Conservation (phyloP, 23 red algal species). For the Agarophyton chilense region DNA sequence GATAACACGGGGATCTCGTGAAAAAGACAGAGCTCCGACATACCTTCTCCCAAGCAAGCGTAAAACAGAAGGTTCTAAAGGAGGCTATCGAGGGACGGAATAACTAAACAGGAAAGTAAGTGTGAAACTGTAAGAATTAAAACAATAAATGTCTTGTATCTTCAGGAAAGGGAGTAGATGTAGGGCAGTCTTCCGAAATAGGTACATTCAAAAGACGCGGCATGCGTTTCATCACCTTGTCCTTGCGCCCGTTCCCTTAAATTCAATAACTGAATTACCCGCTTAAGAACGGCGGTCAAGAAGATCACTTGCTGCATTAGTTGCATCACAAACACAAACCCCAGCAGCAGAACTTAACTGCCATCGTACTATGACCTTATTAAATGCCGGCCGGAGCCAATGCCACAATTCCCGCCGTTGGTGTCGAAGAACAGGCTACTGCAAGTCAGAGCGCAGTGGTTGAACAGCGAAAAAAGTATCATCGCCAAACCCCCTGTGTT, state of each 20-base stretch:
- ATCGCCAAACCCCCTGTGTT: neutral
- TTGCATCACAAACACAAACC: neutral
- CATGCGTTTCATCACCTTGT: neutral
- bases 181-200: no score
- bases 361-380: neutral
- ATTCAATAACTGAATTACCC: constrained; percentile 15
- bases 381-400: neutral
- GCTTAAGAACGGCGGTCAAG: constrained; percentile 7
- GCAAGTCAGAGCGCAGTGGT: neutral
- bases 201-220: neutral
- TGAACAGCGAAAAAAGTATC: neutral
- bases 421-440: neutral
- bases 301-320: neutral
- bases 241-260: neutral
- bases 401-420: neutral
- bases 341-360: neutral
- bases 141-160: no score
- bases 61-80: no score
- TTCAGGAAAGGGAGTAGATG: no score
- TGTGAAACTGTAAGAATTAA: no score
- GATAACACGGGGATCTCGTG: no score
- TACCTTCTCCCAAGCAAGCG: no score
- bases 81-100: no score
- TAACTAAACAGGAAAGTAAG: no score
- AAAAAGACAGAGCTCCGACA: no score